These are phyloP conservation scores for Cystobasidium slooffiae DNA, from an alignment of 1,284 basidiomycete species.

Conservation along the genomic window DNA sequence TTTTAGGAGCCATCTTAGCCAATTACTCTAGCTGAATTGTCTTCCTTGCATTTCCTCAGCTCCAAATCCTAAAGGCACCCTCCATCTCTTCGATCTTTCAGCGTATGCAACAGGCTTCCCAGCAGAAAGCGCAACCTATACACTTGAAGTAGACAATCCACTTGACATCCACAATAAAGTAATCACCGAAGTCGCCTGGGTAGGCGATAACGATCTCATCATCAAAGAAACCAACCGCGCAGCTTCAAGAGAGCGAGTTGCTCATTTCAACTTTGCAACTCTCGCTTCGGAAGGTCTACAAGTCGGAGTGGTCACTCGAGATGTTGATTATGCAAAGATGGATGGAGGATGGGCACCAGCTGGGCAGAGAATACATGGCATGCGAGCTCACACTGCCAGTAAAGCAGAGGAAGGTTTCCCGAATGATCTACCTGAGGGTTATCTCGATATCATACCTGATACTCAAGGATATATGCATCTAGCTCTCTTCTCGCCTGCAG, in stretches of 20 bases:
- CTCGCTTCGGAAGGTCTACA: constrained; percentile 47
- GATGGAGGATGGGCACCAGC: constrained; percentile 92
- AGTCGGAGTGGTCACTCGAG: constrained; percentile 69
- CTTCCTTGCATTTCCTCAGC: constrained; percentile 10
- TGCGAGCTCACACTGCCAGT: constrained; percentile 10
- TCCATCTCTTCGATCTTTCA: constrained; percentile 77
- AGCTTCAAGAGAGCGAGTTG: constrained; percentile 74
- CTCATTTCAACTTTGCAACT: constrained; percentile 69
- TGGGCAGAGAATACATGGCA: constrained; percentile 48
- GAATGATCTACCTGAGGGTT: constrained; percentile 61
- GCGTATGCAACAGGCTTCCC: constrained; percentile 43
- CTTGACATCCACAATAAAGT: constrained; percentile 69
- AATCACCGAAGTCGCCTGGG: constrained; percentile 83
- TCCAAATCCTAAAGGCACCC: constrained; percentile 80
- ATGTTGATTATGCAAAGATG: constrained; percentile 72
- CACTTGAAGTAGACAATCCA: constrained; percentile 70
- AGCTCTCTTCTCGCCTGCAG: constrained; percentile 79
- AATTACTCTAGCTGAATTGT: background rate
- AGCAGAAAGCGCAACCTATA: constrained; percentile 58
- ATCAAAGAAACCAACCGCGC: constrained; percentile 85
- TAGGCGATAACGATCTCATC: constrained; percentile 73
- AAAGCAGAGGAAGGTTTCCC: background rate
- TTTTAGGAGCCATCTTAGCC: background rate
- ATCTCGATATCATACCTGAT: constrained; percentile 83
- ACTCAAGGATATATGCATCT: constrained; percentile 83